phyloP scores from a whole-genome alignment of 2,329 filamentous ascomycete genomes.

The Xylaria sp. region DNA sequence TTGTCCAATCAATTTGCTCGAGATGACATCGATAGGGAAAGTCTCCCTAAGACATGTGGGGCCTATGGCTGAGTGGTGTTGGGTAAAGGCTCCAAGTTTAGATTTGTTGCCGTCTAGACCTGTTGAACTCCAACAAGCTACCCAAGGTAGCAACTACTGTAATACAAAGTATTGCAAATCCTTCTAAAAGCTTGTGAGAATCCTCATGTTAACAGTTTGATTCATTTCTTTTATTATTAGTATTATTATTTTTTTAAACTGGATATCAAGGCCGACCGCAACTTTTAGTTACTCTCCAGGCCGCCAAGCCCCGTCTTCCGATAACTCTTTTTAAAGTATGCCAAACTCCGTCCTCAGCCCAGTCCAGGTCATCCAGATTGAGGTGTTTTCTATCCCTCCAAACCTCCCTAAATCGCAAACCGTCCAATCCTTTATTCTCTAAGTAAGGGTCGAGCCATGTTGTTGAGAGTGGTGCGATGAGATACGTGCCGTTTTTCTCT shows the following conservation, averaged over 20 bases:
- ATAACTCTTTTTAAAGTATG: slow-evolving; percentile 75
- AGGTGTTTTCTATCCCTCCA: slow-evolving; percentile 76
- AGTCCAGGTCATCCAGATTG: slow-evolving; percentile 84
- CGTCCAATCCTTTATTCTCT: slow-evolving; percentile 67
- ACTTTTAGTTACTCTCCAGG: slow-evolving; percentile 74
- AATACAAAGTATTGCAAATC: neutral
- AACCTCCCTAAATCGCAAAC: slow-evolving; percentile 73
- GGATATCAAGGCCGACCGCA: slow-evolving; percentile 52
- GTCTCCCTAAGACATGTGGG: slow-evolving; percentile 10
- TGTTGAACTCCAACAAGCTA: neutral
- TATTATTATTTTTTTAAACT: slow-evolving; percentile 20
- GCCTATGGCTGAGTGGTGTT: neutral
- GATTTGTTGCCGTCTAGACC: neutral
- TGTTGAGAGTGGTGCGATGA: slow-evolving; percentile 79
- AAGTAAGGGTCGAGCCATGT: slow-evolving; percentile 74
- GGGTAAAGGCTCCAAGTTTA: neutral
- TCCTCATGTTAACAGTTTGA: slow-evolving; percentile 1
- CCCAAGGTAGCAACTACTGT: neutral
- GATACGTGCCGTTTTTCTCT: slow-evolving; percentile 71
- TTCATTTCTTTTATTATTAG: slow-evolving; percentile 3
- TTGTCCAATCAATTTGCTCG: slow-evolving; percentile 27
- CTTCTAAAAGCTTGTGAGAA: neutral
- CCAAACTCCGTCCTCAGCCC: slow-evolving; percentile 80
- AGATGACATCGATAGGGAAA: slow-evolving; percentile 29
- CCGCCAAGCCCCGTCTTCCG: slow-evolving; percentile 69